Conservation (phyloP, 345 rosid species). For the Eucalyptus albens region DNA sequence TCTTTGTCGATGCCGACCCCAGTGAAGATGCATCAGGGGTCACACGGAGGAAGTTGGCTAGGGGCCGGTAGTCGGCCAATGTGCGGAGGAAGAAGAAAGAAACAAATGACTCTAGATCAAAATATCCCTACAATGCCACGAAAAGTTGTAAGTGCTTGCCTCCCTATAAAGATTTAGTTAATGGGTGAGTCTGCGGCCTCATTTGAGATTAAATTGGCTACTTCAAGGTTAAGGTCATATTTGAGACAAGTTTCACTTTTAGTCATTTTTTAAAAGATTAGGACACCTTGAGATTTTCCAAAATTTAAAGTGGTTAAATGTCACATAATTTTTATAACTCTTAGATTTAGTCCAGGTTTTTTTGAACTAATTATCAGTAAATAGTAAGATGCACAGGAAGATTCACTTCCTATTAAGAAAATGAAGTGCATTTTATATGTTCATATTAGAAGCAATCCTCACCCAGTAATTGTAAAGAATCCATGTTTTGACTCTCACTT, state of each 20-base stretch:
- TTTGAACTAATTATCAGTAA: not conserved
- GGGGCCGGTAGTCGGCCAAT: not conserved
- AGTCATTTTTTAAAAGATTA: not conserved
- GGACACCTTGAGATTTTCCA: not conserved
- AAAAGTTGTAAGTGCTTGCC: not conserved
- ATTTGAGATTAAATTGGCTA: not conserved
- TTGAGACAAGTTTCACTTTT: not conserved
- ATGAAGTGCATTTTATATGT: not conserved
- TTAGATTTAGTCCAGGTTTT: not conserved
- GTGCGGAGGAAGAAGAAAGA: not conserved
- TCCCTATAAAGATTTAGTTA: not conserved
- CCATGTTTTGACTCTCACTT: not conserved
- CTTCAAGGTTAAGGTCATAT: rapidly evolving
- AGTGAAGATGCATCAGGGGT: not conserved
- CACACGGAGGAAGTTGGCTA: not conserved
- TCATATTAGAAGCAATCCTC: not conserved
- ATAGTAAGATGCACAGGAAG: not conserved
- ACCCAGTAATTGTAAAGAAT: not conserved
- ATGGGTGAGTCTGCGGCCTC: not conserved
- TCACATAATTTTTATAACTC: not conserved
- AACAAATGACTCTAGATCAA: not conserved
- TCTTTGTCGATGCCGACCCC: not conserved
- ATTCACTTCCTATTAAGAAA: not conserved
- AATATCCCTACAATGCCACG: not conserved
- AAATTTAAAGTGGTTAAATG: not conserved